These are phyloP conservation scores for Colletotrichum sp. DNA, from an alignment of 2,329 filamentous ascomycete genomes.

Conservation along the genomic window DNA sequence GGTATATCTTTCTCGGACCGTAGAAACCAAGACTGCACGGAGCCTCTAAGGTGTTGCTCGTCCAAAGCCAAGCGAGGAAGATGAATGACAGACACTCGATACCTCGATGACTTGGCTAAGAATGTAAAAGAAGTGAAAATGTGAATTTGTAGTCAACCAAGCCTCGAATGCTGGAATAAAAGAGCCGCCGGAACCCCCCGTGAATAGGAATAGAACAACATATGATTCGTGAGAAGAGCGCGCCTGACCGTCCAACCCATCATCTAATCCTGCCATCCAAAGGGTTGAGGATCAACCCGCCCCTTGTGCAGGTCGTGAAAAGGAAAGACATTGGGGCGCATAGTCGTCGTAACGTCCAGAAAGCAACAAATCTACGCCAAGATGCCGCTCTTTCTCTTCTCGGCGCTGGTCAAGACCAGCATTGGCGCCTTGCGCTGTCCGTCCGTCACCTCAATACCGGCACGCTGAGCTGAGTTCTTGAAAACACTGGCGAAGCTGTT, in stretches of 20 bases:
- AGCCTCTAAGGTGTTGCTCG: slow-evolving; percentile 12
- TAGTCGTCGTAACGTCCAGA: slow-evolving; percentile 22
- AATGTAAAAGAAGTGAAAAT: slow-evolving; percentile 19
- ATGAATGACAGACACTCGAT: slow-evolving; percentile 1
- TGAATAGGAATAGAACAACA: slow-evolving; percentile 12
- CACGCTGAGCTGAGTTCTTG: slow-evolving; percentile 61
- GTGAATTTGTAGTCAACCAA: slow-evolving; percentile 21
- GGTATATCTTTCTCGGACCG: slow-evolving; percentile 10
- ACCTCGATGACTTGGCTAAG: slow-evolving; percentile 11
- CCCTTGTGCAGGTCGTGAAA: slow-evolving; percentile 21
- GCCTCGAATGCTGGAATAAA: slow-evolving; percentile 18
- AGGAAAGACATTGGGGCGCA: slow-evolving; percentile 23
- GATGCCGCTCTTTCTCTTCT: slow-evolving; percentile 81
- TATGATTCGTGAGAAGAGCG: slow-evolving; percentile 18
- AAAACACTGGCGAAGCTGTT: slow-evolving; percentile 72
- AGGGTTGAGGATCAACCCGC: slow-evolving; percentile 20
- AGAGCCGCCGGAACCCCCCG: slow-evolving; percentile 12
- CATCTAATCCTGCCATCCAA: slow-evolving; percentile 18
- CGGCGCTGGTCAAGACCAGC: slow-evolving; percentile 85
- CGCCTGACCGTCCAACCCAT: slow-evolving; percentile 16
- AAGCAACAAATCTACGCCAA: slow-evolving; percentile 15
- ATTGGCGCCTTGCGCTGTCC: slow-evolving; percentile 82
- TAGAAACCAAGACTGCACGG: background rate
- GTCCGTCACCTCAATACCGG: slow-evolving; percentile 60
- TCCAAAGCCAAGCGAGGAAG: slow-evolving; percentile 8